A percentile compares a stretch with the other conserved stretches of the same genome.
Evolutionary conservation across 305 asterid species (phyloP).

Genomic region (Plantago coronopus): DNA sequence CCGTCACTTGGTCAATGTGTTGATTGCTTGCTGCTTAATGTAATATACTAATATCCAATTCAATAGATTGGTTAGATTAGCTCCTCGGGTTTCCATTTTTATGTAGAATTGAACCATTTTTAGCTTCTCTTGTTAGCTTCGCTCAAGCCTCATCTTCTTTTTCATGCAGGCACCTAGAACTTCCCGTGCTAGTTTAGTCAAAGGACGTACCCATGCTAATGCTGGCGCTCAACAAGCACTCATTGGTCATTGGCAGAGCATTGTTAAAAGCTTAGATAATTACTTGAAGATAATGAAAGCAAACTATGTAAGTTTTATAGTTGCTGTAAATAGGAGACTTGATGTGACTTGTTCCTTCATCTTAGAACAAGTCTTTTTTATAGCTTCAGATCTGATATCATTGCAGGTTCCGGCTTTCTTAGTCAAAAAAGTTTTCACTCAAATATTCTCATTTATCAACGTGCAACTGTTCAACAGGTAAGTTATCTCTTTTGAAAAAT

Average conservation of each 20-base stretch:
- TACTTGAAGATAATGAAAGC: slow-evolving; percentile 91
- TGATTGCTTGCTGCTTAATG: slow-evolving; percentile 2
- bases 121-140: slow-evolving; percentile 14
- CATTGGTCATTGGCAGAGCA: slow-evolving; percentile 99
- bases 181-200: slow-evolving; percentile 85
- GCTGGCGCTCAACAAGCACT: slow-evolving; percentile 96
- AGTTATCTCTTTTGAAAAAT: slow-evolving; percentile 22
- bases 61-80: slow-evolving; percentile 9
- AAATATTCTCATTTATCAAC: slow-evolving; percentile 90
- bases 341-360: slow-evolving; percentile 6
- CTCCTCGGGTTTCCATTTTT: slow-evolving; percentile 3
- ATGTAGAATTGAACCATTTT: slow-evolving; percentile 1
- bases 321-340: slow-evolving; percentile 8
- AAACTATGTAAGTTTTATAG: slow-evolving; percentile 56
- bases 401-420: slow-evolving; percentile 86
- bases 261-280: slow-evolving; percentile 76
- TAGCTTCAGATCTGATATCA: slow-evolving; percentile 19
- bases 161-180: slow-evolving; percentile 87
- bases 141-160: slow-evolving; percentile 15
- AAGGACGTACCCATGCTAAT: slow-evolving; percentile 90
- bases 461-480: slow-evolving; percentile 97
- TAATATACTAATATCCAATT: too few relatives aligned
- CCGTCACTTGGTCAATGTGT: background rate
- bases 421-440: slow-evolving; percentile 74
- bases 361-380: slow-evolving; percentile 5